Conservation (phyloP, 257 asterid genomes). For the Verbascum thapsus region DNA sequence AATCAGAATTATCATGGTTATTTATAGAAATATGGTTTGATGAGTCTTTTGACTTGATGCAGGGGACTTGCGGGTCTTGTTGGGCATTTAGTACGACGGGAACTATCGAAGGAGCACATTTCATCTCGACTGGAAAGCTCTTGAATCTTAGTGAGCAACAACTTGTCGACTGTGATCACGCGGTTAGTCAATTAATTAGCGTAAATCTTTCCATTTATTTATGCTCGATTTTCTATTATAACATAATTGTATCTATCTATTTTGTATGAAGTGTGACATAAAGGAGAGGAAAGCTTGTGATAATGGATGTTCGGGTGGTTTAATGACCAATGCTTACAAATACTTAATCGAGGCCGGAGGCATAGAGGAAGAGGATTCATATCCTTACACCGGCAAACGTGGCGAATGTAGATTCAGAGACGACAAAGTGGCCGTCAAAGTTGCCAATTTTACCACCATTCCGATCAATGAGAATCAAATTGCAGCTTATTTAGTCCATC, state of each 20-base stretch:
- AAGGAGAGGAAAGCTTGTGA: conserved; percentile 61
- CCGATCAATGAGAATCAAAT: conserved; percentile 64
- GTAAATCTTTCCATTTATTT: neutral
- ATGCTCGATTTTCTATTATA: neutral
- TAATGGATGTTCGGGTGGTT: conserved; percentile 76
- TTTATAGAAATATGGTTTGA: no score
- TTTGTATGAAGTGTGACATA: conserved; percentile 51
- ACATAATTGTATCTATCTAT: neutral
- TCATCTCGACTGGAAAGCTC: conserved; percentile 74
- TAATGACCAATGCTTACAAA: conserved; percentile 86
- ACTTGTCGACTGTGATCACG: conserved; percentile 82
- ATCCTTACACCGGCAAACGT: conserved; percentile 69
- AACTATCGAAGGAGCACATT: conserved; percentile 79
- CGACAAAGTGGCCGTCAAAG: conserved; percentile 54
- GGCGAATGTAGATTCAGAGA: conserved; percentile 64
- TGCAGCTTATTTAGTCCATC: conserved; percentile 63
- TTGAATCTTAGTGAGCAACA: conserved; percentile 84
- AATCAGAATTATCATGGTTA: no score
- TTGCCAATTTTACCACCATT: conserved; percentile 55
- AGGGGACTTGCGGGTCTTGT: conserved; percentile 90
- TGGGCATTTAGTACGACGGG: conserved; percentile 98
- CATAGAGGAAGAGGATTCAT: conserved; percentile 58
- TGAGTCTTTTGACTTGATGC: no score
- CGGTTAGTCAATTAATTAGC: conserved; percentile 56
- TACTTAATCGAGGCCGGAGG: conserved; percentile 80